Conservation (phyloP, 1,284 basidiomycete genomes). For the Papiliotrema laurentii region DNA sequence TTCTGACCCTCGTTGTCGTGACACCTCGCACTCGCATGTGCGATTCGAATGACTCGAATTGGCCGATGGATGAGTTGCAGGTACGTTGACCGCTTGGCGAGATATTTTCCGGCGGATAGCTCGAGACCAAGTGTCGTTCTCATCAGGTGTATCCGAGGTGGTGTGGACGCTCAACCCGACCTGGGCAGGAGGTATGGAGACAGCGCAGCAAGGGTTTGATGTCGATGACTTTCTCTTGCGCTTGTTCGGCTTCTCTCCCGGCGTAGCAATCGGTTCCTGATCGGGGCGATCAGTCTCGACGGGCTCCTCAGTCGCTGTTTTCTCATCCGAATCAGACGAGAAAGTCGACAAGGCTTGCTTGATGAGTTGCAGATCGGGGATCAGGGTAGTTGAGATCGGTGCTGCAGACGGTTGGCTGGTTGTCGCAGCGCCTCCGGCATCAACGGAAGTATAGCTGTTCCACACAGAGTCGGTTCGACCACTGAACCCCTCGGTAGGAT, state of each 20-base stretch:
- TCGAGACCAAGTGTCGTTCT: not conserved
- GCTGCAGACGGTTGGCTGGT: not conserved
- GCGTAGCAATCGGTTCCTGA: not conserved
- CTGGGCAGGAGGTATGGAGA: slow-evolving; percentile 6
- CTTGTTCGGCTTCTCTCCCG: too few species aligned
- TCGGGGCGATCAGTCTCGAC: not conserved
- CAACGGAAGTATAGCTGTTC: slow-evolving; percentile 4
- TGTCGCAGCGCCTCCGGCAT: not conserved
- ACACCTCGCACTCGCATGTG: not conserved
- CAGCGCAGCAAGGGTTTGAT: slow-evolving; percentile 9
- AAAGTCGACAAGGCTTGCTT: slow-evolving; percentile 24
- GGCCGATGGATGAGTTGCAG: too few species aligned
- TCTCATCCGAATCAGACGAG: slow-evolving; percentile 3
- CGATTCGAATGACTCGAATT: not conserved
- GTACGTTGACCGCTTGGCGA: not conserved
- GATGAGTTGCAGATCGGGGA: slow-evolving; percentile 24
- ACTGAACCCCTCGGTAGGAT: too few species aligned
- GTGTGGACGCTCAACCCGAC: not conserved
- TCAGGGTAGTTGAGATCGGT: slow-evolving; percentile 8
- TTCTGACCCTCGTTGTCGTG: not conserved
- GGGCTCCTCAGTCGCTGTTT: not conserved
- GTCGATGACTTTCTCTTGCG: not conserved
- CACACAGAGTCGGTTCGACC: slow-evolving; percentile 2
- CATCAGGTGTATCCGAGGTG: too few species aligned
- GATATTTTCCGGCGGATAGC: not conserved